Evolutionary conservation across 176 grass and related monocot genomes (phyloP).

Genomic region (Aegilops tauschii): DNA sequence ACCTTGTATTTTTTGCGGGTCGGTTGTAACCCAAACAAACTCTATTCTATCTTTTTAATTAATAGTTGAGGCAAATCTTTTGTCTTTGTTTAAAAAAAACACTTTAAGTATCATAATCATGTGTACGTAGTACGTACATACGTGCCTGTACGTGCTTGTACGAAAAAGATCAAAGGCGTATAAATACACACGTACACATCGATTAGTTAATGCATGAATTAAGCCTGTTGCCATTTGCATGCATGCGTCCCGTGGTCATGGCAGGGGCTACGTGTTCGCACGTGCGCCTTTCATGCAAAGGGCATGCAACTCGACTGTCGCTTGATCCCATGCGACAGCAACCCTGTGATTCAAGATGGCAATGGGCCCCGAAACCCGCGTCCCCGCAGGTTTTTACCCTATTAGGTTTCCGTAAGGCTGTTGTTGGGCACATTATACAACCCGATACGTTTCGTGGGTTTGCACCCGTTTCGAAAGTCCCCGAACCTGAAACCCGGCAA

Average conservation of each 20-base stretch:
- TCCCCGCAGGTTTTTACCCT: too few relatives aligned
- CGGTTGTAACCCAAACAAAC: too few relatives aligned
- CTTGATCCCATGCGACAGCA: slow-evolving; percentile 11
- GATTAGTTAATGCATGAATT: not conserved
- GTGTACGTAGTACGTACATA: not conserved
- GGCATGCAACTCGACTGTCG: not conserved
- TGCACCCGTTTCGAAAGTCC: too few relatives aligned
- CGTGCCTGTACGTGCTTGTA: not conserved
- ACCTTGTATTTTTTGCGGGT: too few relatives aligned
- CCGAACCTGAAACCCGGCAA: too few relatives aligned
- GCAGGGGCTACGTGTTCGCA: slow-evolving; percentile 41
- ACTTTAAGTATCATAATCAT: not conserved
- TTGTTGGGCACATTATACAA: too few relatives aligned
- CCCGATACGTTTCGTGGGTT: too few relatives aligned
- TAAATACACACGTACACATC: not conserved
- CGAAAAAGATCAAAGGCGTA: not conserved
- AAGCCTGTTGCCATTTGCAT: not conserved
- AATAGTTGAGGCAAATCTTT: too few relatives aligned
- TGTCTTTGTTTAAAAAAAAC: too few relatives aligned
- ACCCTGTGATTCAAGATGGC: not conserved
- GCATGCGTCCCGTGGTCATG: not conserved
- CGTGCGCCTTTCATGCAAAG: slow-evolving; percentile 38
- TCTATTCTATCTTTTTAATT: too few relatives aligned
- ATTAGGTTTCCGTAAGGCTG: too few relatives aligned
- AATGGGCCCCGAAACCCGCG: too few relatives aligned